Evolutionary conservation across 805 yeast genomes (phyloP).

Genomic region (Yarrowia alimentaria): DNA sequence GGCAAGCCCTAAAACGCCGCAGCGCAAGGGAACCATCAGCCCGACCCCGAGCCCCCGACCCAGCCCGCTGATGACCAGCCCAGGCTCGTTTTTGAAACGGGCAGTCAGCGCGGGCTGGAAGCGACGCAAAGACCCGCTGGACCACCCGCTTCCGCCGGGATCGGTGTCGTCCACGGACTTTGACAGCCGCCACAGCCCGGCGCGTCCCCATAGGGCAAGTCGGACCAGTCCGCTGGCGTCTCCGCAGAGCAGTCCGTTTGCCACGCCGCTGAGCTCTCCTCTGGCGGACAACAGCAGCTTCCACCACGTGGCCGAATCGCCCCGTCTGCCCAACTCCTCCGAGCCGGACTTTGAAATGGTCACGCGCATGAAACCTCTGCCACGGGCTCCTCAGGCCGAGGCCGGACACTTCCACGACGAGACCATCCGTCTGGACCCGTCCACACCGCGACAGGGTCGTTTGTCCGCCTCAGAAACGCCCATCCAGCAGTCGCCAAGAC

Average conservation of each 20-base stretch:
- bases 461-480: too few relatives aligned
- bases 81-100: conserved; percentile 16
- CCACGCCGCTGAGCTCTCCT: background rate
- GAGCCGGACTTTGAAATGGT: conserved; percentile 24
- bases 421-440: too few relatives aligned
- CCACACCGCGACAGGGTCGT: too few relatives aligned
- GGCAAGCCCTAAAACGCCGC: conserved; percentile 15
- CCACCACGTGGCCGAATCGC: background rate
- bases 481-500: too few relatives aligned
- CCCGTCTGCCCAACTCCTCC: conserved; percentile 4
- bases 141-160: conserved; percentile 15
- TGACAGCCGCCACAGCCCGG: conserved; percentile 1
- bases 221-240: conserved; percentile 1
- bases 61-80: conserved; percentile 8
- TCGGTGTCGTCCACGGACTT: conserved; percentile 14
- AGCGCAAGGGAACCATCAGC: background rate
- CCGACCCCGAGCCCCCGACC: conserved; percentile 14
- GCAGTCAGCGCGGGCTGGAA: conserved; percentile 23
- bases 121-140: conserved; percentile 11
- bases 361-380: too few relatives aligned
- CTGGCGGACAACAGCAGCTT: too few relatives aligned
- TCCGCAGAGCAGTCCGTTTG: background rate
- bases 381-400: too few relatives aligned
- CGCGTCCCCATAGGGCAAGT: conserved; percentile 2
- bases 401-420: too few relatives aligned